A percentile compares a stretch with the other conserved stretches of the same genome.
Conservation (phyloP, 257 asterid species). For the Rubia yunnanensis region DNA sequence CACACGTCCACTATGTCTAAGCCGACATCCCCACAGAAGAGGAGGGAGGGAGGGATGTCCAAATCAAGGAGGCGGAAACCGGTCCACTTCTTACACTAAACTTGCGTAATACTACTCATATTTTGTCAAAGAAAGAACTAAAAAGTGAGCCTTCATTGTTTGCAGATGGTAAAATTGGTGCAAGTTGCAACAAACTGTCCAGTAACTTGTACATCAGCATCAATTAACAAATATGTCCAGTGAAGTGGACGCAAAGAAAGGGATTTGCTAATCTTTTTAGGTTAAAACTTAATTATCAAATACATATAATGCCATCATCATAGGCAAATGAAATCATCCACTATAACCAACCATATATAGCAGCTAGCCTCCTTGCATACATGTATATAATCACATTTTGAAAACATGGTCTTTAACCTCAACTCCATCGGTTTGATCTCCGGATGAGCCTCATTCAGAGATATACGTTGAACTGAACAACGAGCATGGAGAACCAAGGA, state of each 20-base stretch:
- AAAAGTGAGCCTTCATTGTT: not conserved
- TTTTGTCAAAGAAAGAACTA: not conserved
- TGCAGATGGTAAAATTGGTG: constrained; percentile 9
- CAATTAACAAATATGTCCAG: constrained; percentile 57
- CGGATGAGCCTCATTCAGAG: not conserved
- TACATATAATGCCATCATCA: constrained; percentile 9
- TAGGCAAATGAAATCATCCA: constrained; percentile 4
- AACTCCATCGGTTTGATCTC: not conserved
- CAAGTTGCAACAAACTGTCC: constrained; percentile 42
- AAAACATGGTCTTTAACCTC: not conserved
- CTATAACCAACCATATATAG: not conserved
- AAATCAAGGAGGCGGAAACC: constrained; percentile 12
- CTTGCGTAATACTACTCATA: not conserved
- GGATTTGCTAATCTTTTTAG: constrained; percentile 25
- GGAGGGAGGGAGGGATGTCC: constrained; percentile 21
- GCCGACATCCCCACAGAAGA: too few relatives aligned
- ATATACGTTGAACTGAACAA: constrained; percentile 3
- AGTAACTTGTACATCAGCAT: constrained; percentile 33
- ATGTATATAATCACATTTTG: not conserved
- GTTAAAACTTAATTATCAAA: not conserved
- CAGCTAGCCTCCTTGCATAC: not conserved
- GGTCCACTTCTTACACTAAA: constrained; percentile 1
- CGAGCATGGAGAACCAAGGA: constrained; percentile 47
- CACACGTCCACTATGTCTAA: too few relatives aligned
- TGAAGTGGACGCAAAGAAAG: constrained; percentile 92